Percentiles rank a stretch among this genome's conserved stretches.
Conservation (phyloP, 148 eudicot species). For the Silene latifolia region DNA sequence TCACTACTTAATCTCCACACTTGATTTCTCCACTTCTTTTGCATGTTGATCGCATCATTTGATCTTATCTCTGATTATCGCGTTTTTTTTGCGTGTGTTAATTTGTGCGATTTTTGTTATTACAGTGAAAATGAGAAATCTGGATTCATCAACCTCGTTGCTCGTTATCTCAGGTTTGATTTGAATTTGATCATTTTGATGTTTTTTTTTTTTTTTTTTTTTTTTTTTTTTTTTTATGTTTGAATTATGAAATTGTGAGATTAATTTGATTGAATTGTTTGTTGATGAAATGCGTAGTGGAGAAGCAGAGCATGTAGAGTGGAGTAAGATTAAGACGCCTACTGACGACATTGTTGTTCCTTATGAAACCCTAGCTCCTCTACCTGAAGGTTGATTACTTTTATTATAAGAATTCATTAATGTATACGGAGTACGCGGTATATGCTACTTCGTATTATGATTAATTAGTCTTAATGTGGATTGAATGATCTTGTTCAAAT, state of each 20-base stretch:
- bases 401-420: background rate
- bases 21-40: background rate
- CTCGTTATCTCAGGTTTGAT: constrained; percentile 72
- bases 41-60: background rate
- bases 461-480: background rate
- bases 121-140: constrained; percentile 88
- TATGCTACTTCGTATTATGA: no score
- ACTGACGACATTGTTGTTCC: constrained; percentile 16
- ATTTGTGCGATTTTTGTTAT: background rate
- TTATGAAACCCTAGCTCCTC: constrained; percentile 3
- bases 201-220: no score
- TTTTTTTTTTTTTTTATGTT: no score
- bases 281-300: constrained; percentile 7
- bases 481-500: background rate
- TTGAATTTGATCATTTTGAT: background rate
- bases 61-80: background rate
- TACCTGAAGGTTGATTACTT: constrained; percentile 20
- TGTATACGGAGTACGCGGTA: no score
- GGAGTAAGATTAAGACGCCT: constrained; percentile 16
- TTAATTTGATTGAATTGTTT: background rate
- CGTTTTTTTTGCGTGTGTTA: no score
- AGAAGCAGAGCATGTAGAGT: constrained; percentile 20
- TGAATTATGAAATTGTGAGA: background rate
- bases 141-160: constrained; percentile 84
- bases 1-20: background rate